phyloP scores from a whole-genome alignment of 2,329 filamentous ascomycete genomes.

The Clarireedia paspali region DNA sequence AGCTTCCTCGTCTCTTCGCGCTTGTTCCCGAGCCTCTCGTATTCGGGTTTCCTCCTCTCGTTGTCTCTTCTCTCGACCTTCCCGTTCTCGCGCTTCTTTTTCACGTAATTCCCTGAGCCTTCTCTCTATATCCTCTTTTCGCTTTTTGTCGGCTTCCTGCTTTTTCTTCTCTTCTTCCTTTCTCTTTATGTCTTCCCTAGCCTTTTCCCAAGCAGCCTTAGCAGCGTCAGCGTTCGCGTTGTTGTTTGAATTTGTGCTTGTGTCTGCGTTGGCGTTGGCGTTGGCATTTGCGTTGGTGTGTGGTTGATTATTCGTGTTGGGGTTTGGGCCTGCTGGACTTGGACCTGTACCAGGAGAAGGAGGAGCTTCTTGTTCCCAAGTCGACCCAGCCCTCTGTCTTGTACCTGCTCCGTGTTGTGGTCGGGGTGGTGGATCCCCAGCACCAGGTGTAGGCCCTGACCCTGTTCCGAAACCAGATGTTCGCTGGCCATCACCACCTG shows the following conservation, averaged over 20 bases:
- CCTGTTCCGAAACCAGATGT: constrained; percentile 2
- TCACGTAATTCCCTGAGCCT: constrained; percentile 48
- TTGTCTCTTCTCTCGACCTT: constrained; percentile 34
- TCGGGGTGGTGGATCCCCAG: constrained; percentile 15
- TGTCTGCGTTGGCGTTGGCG: constrained; percentile 4
- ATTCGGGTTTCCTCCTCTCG: constrained; percentile 42
- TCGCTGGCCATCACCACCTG: constrained; percentile 9
- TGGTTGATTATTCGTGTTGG: background rate
- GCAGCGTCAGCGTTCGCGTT: constrained; percentile 8
- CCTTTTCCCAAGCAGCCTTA: constrained; percentile 58
- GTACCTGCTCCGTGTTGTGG: constrained; percentile 7
- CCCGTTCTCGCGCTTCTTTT: constrained; percentile 40
- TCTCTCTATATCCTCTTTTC: constrained; percentile 47
- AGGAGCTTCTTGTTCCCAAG: constrained; percentile 4
- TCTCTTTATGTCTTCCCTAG: constrained; percentile 55
- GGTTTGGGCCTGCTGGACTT: constrained; percentile 2
- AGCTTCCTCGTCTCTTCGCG: constrained; percentile 17
- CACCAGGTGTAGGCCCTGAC: constrained; percentile 3
- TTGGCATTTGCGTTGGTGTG: constrained; percentile 11
- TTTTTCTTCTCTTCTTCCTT: constrained; percentile 61
- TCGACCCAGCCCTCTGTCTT: constrained; percentile 5
- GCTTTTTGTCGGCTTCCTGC: constrained; percentile 53
- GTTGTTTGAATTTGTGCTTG: background rate
- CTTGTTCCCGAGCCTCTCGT: constrained; percentile 38
- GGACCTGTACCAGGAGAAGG: constrained; percentile 11